Conservation (phyloP, 2,329 filamentous ascomycete species). For the Boeremia exigua region DNA sequence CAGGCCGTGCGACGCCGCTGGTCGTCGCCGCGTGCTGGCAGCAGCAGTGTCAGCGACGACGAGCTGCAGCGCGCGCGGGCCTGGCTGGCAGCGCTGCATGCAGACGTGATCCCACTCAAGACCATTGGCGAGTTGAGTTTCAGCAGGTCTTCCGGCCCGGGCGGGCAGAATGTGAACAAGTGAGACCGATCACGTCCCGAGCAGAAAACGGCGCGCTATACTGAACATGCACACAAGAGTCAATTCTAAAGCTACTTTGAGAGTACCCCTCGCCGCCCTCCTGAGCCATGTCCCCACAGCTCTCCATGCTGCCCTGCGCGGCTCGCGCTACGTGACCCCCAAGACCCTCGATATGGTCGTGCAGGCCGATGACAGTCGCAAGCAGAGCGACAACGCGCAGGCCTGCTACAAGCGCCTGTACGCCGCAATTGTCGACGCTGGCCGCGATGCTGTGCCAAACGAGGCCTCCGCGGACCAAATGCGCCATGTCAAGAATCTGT, state of each 20-base stretch:
- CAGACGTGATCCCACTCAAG: conserved; percentile 60
- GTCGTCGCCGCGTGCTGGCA: conserved; percentile 11
- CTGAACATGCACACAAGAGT: conserved; percentile 59
- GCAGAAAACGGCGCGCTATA: conserved; percentile 24
- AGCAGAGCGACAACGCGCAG: conserved; percentile 65
- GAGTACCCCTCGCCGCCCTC: conserved; percentile 59
- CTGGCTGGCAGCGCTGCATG: conserved; percentile 63
- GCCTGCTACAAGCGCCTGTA: conserved; percentile 65
- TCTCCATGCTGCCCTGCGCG: conserved; percentile 59
- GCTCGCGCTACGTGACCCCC: conserved; percentile 62
- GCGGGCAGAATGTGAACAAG: conserved; percentile 75
- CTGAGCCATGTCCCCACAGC: conserved; percentile 61
- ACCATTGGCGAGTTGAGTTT: conserved; percentile 65
- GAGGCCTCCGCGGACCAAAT: conserved; percentile 64
- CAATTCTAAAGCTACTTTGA: conserved; percentile 71
- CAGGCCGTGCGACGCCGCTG: conserved; percentile 16
- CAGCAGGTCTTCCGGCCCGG: conserved; percentile 68
- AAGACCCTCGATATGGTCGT: conserved; percentile 63
- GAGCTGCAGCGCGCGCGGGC: conserved; percentile 55
- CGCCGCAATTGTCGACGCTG: conserved; percentile 60
- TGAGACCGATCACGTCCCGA: conserved; percentile 42
- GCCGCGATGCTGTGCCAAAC: conserved; percentile 60
- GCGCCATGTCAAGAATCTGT: conserved; percentile 62
- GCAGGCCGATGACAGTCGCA: conserved; percentile 68
- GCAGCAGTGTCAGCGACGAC: conserved; percentile 29